A percentile compares a stretch with the other conserved stretches of the same genome.
Conservation (phyloP, 192 early-diverging fungal genomes). For the Lobosporangium transversale region DNA sequence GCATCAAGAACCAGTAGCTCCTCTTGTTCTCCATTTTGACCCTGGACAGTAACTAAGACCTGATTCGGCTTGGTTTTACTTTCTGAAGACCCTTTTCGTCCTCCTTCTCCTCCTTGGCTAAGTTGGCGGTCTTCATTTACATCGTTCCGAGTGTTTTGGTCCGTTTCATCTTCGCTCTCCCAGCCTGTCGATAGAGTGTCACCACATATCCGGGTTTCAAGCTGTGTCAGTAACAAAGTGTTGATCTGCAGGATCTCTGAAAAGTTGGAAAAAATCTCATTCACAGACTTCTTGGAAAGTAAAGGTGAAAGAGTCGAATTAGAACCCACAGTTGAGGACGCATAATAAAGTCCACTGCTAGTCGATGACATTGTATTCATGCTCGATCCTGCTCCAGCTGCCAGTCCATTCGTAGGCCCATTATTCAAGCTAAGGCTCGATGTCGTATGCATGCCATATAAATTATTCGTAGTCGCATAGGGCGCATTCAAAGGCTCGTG, state of each 20-base stretch:
- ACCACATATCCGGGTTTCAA: conserved; percentile 65
- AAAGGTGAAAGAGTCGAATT: conserved; percentile 54
- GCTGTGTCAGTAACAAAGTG: conserved; percentile 63
- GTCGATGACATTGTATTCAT: background rate
- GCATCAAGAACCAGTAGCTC: conserved; percentile 43
- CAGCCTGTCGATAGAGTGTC: conserved; percentile 36
- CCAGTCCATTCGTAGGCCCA: background rate
- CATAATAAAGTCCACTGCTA: conserved; percentile 14
- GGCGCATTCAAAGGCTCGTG: conserved; percentile 39
- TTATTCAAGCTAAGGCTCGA: conserved; percentile 6
- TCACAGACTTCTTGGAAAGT: conserved; percentile 66
- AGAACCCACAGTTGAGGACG: conserved; percentile 38
- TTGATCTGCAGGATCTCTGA: conserved; percentile 70
- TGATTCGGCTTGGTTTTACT: conserved; percentile 22
- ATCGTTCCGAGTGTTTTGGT: background rate
- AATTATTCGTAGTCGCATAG: conserved; percentile 10
- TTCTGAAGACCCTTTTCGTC: conserved; percentile 29
- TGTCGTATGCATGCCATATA: conserved; percentile 29
- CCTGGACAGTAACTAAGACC: conserved; percentile 29
- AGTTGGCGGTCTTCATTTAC: background rate
- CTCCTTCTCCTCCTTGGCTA: conserved; percentile 45
- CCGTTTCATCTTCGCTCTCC: conserved; percentile 43
- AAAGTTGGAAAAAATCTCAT: conserved; percentile 75
- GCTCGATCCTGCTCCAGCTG: background rate
- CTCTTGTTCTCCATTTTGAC: conserved; percentile 29